Conservation (phyloP, 495 filamentous ascomycete genomes). For the Lentithecium fluviatile region DNA sequence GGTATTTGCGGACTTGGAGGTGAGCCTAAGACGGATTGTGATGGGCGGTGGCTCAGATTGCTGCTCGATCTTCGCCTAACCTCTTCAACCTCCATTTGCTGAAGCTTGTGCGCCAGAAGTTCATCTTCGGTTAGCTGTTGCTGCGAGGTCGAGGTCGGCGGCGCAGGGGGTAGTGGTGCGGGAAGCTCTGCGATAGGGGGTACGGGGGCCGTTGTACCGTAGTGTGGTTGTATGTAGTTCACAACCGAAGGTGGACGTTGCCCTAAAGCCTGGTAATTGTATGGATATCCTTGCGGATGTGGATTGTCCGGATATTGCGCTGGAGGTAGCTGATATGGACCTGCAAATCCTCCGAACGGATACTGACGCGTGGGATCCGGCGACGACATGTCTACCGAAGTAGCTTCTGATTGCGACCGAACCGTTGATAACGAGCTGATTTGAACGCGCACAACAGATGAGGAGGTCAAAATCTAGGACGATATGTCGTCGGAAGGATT, state of each 20-base stretch:
- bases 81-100: slow-evolving; percentile 19
- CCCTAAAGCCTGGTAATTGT: not conserved
- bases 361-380: not conserved
- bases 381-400: not conserved
- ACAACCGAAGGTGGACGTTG: not conserved
- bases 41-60: slow-evolving; percentile 4
- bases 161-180: slow-evolving; percentile 3
- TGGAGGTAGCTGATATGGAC: not conserved
- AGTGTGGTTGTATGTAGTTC: slow-evolving; percentile 5
- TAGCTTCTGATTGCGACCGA: not conserved
- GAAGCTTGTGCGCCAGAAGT: slow-evolving; percentile 15
- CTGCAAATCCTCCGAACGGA: not conserved
- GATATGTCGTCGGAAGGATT: not conserved
- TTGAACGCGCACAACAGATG: too few species aligned
- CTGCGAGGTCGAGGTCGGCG: slow-evolving; percentile 9
- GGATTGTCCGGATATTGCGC: not conserved
- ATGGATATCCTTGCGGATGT: not conserved
- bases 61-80: slow-evolving; percentile 11
- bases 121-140: slow-evolving; percentile 24
- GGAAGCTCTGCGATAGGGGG: slow-evolving; percentile 15
- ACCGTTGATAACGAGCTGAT: not conserved
- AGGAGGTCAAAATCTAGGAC: too few species aligned
- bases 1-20: not conserved
- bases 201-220: not conserved
- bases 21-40: not conserved